A percentile compares a stretch with the other conserved stretches of the same genome.
These are phyloP conservation scores for Penicillium pulvis DNA, from an alignment of 495 filamentous ascomycete genomes.

Conservation along the genomic window DNA sequence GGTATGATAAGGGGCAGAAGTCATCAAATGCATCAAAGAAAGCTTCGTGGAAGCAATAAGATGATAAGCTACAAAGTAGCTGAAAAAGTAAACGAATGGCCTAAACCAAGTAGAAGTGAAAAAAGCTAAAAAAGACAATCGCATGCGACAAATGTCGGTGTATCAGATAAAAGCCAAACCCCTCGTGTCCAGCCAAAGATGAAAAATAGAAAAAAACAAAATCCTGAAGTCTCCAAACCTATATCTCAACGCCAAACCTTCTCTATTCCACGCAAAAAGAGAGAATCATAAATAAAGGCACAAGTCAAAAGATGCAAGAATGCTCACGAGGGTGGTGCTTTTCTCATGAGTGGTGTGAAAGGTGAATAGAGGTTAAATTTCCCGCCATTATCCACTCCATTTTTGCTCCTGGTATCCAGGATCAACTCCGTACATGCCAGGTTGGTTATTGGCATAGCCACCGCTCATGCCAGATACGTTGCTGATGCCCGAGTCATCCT, in stretches of 20 bases:
- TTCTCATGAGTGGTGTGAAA: slow-evolving; percentile 3
- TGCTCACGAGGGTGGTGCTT: slow-evolving; percentile 5
- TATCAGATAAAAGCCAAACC: slow-evolving; percentile 8
- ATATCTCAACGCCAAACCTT: slow-evolving; percentile 38
- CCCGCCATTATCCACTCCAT: slow-evolving; percentile 31
- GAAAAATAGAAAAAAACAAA: slow-evolving; percentile 17
- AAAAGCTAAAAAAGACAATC: slow-evolving; percentile 8
- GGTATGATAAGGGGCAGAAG: slow-evolving; percentile 16
- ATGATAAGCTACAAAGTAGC: not conserved
- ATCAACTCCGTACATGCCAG: slow-evolving; percentile 39
- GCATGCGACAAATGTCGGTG: slow-evolving; percentile 3
- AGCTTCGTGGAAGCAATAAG: not conserved
- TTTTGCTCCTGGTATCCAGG: slow-evolving; percentile 35
- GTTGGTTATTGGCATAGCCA: slow-evolving; percentile 37
- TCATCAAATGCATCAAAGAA: slow-evolving; percentile 22
- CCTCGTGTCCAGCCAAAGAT: slow-evolving; percentile 10
- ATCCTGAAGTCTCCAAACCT: slow-evolving; percentile 24
- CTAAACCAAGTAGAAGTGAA: slow-evolving; percentile 1
- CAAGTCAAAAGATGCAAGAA: slow-evolving; percentile 14
- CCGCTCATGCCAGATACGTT: slow-evolving; percentile 41
- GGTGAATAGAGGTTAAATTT: slow-evolving; percentile 5
- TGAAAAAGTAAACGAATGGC: not conserved
- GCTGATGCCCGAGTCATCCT: slow-evolving; percentile 46
- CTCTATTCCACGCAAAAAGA: slow-evolving; percentile 24
- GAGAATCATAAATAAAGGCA: slow-evolving; percentile 13